phyloP scores from a whole-genome alignment of 2,329 filamentous ascomycete species.

The Aureobasidium musti region DNA sequence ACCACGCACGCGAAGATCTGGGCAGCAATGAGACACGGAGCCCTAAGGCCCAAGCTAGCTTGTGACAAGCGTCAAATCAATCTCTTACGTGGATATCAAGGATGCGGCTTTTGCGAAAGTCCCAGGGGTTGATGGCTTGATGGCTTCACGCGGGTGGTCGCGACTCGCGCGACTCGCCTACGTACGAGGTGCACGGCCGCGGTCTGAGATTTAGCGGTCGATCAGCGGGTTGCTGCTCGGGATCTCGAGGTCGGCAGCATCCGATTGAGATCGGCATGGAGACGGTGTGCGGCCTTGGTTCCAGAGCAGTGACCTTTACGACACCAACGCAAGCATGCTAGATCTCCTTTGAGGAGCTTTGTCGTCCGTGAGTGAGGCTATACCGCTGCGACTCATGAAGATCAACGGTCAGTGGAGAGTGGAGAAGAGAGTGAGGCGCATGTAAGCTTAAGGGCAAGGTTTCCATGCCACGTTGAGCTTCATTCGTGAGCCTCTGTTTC shows the following conservation, averaged over 20 bases:
- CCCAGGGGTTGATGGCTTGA: conserved; percentile 2
- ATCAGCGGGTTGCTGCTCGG: background rate
- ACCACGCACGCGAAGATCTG: background rate
- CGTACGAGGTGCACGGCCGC: background rate
- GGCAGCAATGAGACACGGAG: background rate
- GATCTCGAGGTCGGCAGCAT: background rate
- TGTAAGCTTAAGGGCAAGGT: conserved; percentile 16
- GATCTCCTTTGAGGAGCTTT: background rate
- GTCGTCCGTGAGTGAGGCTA: background rate
- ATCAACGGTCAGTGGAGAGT: conserved; percentile 21
- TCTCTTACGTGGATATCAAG: background rate
- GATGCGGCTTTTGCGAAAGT: background rate
- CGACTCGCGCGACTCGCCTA: conserved; percentile 7
- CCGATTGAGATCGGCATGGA: conserved; percentile 17
- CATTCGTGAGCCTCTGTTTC: background rate
- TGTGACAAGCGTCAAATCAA: conserved; percentile 13
- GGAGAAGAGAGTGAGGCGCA: conserved; percentile 15
- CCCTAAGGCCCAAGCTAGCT: background rate
- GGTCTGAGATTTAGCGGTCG: conserved; percentile 1
- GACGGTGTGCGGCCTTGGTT: conserved; percentile 4
- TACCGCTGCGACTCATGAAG: background rate
- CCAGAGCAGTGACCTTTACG: background rate
- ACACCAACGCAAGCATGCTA: background rate
- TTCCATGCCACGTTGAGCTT: background rate
- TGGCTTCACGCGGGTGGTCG: no score